Conservation (phyloP, 768 basidiomycete species). For the Leccinum subgranulosum region DNA sequence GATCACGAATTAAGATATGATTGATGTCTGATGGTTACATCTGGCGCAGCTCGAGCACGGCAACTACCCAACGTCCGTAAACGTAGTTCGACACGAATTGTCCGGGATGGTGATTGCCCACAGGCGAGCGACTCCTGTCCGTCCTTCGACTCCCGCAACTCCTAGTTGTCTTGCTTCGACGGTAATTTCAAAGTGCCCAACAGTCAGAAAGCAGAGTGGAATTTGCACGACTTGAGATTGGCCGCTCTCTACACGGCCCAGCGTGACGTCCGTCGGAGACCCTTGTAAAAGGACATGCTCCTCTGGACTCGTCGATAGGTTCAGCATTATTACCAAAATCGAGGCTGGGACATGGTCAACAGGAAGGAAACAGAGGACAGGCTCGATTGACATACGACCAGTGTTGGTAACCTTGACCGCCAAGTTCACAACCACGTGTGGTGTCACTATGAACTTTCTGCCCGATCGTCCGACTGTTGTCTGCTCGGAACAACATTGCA, state of each 20-base stretch:
- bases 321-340: conserved; percentile 49
- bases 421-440: conserved; percentile 66
- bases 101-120: conserved; percentile 14
- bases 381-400: conserved; percentile 49
- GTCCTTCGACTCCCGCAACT: conserved; percentile 6
- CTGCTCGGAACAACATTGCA: conserved; percentile 26
- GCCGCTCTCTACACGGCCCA: conserved; percentile 61
- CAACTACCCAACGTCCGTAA: background rate
- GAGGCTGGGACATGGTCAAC: conserved; percentile 40
- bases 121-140: conserved; percentile 23
- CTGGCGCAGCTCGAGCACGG: background rate
- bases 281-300: conserved; percentile 74
- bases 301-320: conserved; percentile 53
- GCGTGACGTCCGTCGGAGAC: conserved; percentile 50
- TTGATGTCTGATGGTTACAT: background rate
- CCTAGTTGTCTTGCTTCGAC: conserved; percentile 35
- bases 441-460: conserved; percentile 47
- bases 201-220: conserved; percentile 70
- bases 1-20: background rate
- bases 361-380: background rate
- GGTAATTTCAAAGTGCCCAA: conserved; percentile 56
- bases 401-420: conserved; percentile 57
- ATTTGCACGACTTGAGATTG: conserved; percentile 50
- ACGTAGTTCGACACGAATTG: background rate
- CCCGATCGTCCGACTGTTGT: conserved; percentile 13